These are phyloP conservation scores for Chiua virens DNA, from an alignment of 768 basidiomycete genomes.

Conservation along the genomic window DNA sequence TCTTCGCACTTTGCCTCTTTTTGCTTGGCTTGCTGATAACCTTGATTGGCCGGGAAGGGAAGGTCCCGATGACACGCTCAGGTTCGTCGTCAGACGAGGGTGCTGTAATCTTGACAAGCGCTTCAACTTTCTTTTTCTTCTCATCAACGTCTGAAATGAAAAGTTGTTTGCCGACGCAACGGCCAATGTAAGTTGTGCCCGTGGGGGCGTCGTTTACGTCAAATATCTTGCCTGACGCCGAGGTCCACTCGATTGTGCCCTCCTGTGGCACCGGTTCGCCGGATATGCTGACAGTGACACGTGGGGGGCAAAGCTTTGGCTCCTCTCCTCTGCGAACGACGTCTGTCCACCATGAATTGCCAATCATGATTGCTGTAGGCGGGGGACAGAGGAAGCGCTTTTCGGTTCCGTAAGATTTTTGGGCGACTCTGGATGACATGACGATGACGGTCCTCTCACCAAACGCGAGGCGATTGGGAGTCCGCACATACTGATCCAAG, in stretches of 20 bases:
- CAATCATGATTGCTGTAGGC: slow-evolving; percentile 91
- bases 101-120: slow-evolving; percentile 85
- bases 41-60: slow-evolving; percentile 94
- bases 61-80: slow-evolving; percentile 82
- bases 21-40: slow-evolving; percentile 98
- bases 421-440: slow-evolving; percentile 97
- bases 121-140: slow-evolving; percentile 94
- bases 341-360: slow-evolving; percentile 93
- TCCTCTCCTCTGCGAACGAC: slow-evolving; percentile 72
- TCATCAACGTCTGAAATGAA: slow-evolving; percentile 95
- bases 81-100: slow-evolving; percentile 77
- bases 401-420: slow-evolving; percentile 96
- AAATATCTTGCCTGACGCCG: slow-evolving; percentile 79
- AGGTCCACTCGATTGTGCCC: slow-evolving; percentile 85
- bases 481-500: slow-evolving; percentile 81
- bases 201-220: slow-evolving; percentile 77
- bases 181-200: slow-evolving; percentile 87
- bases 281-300: slow-evolving; percentile 88
- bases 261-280: slow-evolving; percentile 86
- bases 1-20: slow-evolving; percentile 93
- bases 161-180: slow-evolving; percentile 91
- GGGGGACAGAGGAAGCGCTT: slow-evolving; percentile 94
- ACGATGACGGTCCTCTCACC: slow-evolving; percentile 95
- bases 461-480: slow-evolving; percentile 82
- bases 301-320: slow-evolving; percentile 71